phyloP scores from a whole-genome alignment of 306 rosid species.

The Arachis stenosperma region DNA sequence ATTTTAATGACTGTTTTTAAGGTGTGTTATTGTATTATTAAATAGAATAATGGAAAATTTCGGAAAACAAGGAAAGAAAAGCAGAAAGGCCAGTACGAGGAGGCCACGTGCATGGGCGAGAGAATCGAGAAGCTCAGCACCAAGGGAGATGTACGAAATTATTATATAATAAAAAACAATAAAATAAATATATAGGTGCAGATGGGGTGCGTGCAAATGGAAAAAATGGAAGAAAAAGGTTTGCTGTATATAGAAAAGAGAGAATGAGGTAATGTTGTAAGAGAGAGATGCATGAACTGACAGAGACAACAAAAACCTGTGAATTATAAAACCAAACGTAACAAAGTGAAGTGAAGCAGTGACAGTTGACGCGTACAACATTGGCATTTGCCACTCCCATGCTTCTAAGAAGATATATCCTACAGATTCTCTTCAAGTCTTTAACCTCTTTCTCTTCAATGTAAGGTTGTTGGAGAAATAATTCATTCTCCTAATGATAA shows the following conservation, averaged over 20 bases:
- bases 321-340: neutral
- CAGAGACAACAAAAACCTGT: constrained; percentile 1
- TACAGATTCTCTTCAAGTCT: neutral
- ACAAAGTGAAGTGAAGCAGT: neutral
- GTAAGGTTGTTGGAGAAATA: no score
- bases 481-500: no score
- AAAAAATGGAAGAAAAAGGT: no score
- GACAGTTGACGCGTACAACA: constrained; percentile 41
- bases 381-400: neutral
- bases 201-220: neutral
- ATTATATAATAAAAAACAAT: neutral
- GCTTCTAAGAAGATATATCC: neutral
- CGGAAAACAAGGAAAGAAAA: neutral
- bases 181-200: neutral
- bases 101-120: constrained; percentile 46
- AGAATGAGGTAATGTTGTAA: no score
- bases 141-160: constrained; percentile 34
- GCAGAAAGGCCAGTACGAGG: constrained; percentile 46
- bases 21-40: no score
- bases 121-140: constrained; percentile 23
- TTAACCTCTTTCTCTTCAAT: neutral
- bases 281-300: constrained; percentile 1
- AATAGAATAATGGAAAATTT: no score
- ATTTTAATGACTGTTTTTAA: no score
- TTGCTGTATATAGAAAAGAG: no score